A percentile compares a stretch with the other conserved stretches of the same genome.
Evolutionary conservation across 2,329 filamentous ascomycete genomes (phyloP).

Genomic region (Ophiostoma piceae): DNA sequence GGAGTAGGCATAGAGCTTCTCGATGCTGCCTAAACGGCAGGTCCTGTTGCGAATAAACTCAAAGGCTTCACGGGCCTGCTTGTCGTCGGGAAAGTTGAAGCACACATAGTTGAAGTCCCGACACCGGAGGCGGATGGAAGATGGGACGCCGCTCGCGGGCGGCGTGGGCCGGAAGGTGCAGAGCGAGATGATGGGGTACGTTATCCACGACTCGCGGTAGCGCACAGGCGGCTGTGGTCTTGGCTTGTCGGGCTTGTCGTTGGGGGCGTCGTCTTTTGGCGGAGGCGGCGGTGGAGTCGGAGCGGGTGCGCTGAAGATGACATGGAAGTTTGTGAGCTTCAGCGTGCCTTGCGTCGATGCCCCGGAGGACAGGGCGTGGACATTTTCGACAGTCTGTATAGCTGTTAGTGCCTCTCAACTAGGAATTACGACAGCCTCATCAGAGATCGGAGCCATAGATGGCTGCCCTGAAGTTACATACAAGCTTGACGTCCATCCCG

Average conservation of each 20-base stretch:
- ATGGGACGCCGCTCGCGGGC: slow-evolving; percentile 61
- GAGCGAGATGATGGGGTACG: slow-evolving; percentile 82
- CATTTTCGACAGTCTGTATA: slow-evolving; percentile 48
- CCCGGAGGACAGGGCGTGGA: slow-evolving; percentile 56
- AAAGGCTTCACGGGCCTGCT: slow-evolving; percentile 74
- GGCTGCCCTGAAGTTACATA: slow-evolving; percentile 15
- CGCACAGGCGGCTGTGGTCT: slow-evolving; percentile 26
- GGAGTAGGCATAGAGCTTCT: slow-evolving; percentile 85
- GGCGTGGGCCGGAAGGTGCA: slow-evolving; percentile 74
- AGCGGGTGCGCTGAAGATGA: slow-evolving; percentile 47
- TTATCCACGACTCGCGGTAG: slow-evolving; percentile 76
- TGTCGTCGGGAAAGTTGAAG: slow-evolving; percentile 76
- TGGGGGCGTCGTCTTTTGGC: slow-evolving; percentile 13
- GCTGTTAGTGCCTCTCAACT: neutral
- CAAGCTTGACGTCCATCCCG: slow-evolving; percentile 30
- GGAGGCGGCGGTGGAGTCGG: slow-evolving; percentile 31
- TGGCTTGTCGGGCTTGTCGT: slow-evolving; percentile 11
- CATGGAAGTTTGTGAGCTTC: slow-evolving; percentile 59
- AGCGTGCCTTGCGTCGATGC: slow-evolving; percentile 53
- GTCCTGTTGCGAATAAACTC: slow-evolving; percentile 78
- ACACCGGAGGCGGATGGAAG: slow-evolving; percentile 80
- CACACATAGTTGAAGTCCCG: slow-evolving; percentile 92
- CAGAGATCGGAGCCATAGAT: neutral
- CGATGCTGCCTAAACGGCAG: slow-evolving; percentile 74
- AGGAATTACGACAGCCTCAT: neutral